Conservation (phyloP, 106 monocot genomes). For the Acorus calamus region DNA sequence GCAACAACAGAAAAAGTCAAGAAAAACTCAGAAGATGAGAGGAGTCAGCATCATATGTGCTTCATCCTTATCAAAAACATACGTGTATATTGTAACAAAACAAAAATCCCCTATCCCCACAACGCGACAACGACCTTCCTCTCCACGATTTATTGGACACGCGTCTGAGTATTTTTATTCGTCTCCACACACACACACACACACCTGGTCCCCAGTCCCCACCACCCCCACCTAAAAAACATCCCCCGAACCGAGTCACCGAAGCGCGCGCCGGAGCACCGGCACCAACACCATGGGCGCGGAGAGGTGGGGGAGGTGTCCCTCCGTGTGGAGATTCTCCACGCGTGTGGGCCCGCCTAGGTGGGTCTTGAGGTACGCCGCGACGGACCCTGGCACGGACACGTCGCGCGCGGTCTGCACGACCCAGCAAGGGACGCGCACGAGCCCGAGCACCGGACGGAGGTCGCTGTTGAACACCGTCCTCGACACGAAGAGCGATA, state of each 20-base stretch:
- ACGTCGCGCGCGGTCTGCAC: constrained; percentile 72
- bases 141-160: too few relatives aligned
- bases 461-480: constrained; percentile 83
- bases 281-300: constrained; percentile 56
- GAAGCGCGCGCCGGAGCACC: constrained; percentile 66
- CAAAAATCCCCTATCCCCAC: too few relatives aligned
- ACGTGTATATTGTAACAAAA: too few relatives aligned
- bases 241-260: constrained; percentile 11
- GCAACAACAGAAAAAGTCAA: too few relatives aligned
- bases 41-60: too few relatives aligned
- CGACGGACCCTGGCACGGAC: constrained; percentile 71
- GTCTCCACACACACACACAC: too few relatives aligned
- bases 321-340: constrained; percentile 73
- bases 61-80: too few relatives aligned
- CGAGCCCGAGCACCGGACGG: constrained; percentile 53
- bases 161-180: too few relatives aligned
- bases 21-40: too few relatives aligned
- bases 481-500: constrained; percentile 72
- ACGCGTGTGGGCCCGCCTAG: constrained; percentile 70
- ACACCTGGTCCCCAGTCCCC: too few relatives aligned
- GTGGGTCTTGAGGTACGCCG: constrained; percentile 53
- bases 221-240: too few relatives aligned
- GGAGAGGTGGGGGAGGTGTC: constrained; percentile 97
- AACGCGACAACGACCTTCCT: too few relatives aligned
- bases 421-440: constrained; percentile 71